Evolutionary conservation across 1,284 basidiomycete genomes (phyloP), one percentile per base, ranked within the genome.

Genomic region (Ustilago vetiveriae): DNA sequence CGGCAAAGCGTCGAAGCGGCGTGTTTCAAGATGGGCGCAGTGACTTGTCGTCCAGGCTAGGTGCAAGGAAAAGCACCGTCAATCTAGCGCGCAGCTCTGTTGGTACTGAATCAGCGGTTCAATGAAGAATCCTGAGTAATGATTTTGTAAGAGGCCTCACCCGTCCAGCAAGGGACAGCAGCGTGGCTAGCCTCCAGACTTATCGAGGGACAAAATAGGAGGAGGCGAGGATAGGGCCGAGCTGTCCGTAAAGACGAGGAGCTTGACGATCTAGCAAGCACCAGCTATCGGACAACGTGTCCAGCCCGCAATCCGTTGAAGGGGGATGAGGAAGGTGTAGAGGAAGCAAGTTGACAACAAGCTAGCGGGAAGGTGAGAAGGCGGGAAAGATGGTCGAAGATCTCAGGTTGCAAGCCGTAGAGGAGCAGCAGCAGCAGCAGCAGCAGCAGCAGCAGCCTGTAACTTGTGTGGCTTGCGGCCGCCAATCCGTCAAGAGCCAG

Each of bases 111-210:
- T 36, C 42, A 57, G 29, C 42, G 38, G 24, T 45, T 50, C 55
- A 57, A 19, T 26, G 10, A 50, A 57, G 55, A 58, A 58, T 24
- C 26, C 43, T 26, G 17, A 39, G 43, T 30, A 40, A 21, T 47
- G n/a, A 26, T 29, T 40, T 38, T 38, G 26, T 27, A 6, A 11
- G 32, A 35, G 13, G n/a, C 27, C 33, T 41, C 30, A 26, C 43
- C 27, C 29, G 32, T 39, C 52, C 44, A 43, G 59, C 23, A 32
- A 56, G 48, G 43, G 48, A 41, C 51, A 16, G n/a, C 2, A 8
- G 1, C 23, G 41, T 39, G 29, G 37, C 48, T 26, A 13, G 10
- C 33, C 24, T n/a, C n/a, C 14, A 30, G 26, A 23, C 38, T 24
- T n/a, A 30, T 35, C 33, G 33, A 35, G 16, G n/a, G 10, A 2